Evolutionary conservation across 2,329 filamentous ascomycete genomes (phyloP).

Genomic region (Zelopaecilomyces penicillatus): DNA sequence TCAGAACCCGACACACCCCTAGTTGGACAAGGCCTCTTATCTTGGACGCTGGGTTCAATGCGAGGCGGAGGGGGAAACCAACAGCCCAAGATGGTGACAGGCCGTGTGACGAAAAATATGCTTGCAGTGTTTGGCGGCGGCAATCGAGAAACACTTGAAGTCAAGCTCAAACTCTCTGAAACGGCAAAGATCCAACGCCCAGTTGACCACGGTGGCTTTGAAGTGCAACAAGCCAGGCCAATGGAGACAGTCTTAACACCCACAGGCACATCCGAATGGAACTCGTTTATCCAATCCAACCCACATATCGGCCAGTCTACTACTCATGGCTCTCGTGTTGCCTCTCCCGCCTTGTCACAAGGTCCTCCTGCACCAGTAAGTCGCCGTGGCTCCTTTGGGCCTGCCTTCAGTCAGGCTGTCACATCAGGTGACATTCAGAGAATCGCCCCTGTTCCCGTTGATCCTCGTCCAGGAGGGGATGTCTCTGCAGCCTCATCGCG

Average conservation of each 20-base stretch:
- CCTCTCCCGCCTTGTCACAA: conserved; percentile 30
- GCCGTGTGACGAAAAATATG: conserved; percentile 79
- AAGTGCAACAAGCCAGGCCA: conserved; percentile 13
- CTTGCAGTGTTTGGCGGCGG: conserved; percentile 78
- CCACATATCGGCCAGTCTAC: conserved; percentile 39
- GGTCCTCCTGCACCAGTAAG: conserved; percentile 14
- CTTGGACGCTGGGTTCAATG: conserved; percentile 58
- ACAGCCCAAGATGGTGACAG: conserved; percentile 68
- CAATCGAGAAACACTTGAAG: conserved; percentile 81
- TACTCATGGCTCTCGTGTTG: conserved; percentile 19
- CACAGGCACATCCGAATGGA: conserved; percentile 68
- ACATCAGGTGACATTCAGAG: conserved; percentile 23
- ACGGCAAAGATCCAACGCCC: conserved; percentile 50
- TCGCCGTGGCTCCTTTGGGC: conserved; percentile 21
- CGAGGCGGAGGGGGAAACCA: conserved; percentile 34
- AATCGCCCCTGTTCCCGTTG: conserved; percentile 27
- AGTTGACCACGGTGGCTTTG: conserved; percentile 12
- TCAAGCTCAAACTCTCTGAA: conserved; percentile 78
- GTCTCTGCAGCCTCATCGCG: conserved; percentile 35
- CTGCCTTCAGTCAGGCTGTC: conserved; percentile 12
- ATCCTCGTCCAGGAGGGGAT: conserved; percentile 14
- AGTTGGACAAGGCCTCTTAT: conserved; percentile 92
- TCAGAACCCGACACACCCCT: conserved; percentile 90
- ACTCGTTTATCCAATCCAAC: conserved; percentile 65
- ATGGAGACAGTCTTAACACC: conserved; percentile 34